phyloP scores from a whole-genome alignment of 2,329 filamentous ascomycete species.

The Fusarium annulatum region DNA sequence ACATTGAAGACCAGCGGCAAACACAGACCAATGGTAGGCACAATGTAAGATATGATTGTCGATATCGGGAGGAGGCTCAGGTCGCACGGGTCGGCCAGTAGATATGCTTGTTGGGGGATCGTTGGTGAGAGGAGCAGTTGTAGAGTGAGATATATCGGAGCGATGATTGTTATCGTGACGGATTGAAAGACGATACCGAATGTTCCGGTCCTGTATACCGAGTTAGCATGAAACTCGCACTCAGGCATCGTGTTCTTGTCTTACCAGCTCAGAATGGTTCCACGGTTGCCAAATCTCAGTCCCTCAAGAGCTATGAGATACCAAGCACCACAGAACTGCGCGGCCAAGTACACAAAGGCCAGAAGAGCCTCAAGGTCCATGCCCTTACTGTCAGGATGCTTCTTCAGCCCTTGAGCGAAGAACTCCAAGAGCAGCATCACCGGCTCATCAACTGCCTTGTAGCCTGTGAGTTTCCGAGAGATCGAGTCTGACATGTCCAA shows the following conservation, averaged over 20 bases:
- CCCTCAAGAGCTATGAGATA: slow-evolving; percentile 34
- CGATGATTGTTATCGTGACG: slow-evolving; percentile 35
- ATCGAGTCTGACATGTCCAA: slow-evolving; percentile 23
- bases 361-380: slow-evolving; percentile 29
- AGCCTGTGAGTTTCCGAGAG: background rate
- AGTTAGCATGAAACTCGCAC: background rate
- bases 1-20: slow-evolving; percentile 20
- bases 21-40: slow-evolving; percentile 27
- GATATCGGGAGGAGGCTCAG: slow-evolving; percentile 23
- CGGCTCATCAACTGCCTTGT: slow-evolving; percentile 1
- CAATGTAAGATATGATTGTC: slow-evolving; percentile 27
- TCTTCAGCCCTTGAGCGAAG: slow-evolving; percentile 32
- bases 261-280: slow-evolving; percentile 31
- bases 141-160: slow-evolving; percentile 31
- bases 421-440: slow-evolving; percentile 32
- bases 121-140: slow-evolving; percentile 29
- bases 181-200: slow-evolving; percentile 37
- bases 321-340: slow-evolving; percentile 40
- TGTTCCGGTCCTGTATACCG: slow-evolving; percentile 19
- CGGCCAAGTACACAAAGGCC: slow-evolving; percentile 32
- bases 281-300: slow-evolving; percentile 22
- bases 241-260: background rate
- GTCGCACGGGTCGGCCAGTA: slow-evolving; percentile 27
- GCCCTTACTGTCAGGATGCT: background rate
- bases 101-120: background rate